phyloP scores from a whole-genome alignment of 768 basidiomycete genomes.

The Tricholoma sp. region DNA sequence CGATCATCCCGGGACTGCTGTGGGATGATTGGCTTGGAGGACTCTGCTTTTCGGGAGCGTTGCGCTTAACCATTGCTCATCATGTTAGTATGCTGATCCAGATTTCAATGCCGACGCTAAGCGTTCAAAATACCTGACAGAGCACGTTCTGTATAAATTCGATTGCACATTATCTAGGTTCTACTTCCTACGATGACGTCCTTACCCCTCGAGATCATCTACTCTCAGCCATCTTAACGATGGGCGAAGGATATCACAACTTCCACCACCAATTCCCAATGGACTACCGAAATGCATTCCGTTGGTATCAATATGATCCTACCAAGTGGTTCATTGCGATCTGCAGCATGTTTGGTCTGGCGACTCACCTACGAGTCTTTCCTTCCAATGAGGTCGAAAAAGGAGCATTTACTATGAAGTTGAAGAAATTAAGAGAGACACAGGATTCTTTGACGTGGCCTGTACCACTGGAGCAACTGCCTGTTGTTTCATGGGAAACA shows the following conservation, averaged over 20 bases:
- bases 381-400: slow-evolving; percentile 87
- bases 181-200: slow-evolving; percentile 76
- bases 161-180: slow-evolving; percentile 80
- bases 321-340: slow-evolving; percentile 92
- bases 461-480: slow-evolving; percentile 49
- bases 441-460: slow-evolving; percentile 69
- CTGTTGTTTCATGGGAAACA: slow-evolving; percentile 77
- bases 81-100: slow-evolving; percentile 49
- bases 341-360: slow-evolving; percentile 60
- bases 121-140: slow-evolving; percentile 25
- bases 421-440: slow-evolving; percentile 62
- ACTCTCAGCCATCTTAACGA: slow-evolving; percentile 76
- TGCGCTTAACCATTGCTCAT: slow-evolving; percentile 72
- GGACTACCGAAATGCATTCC: slow-evolving; percentile 77
- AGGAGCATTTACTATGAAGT: slow-evolving; percentile 76
- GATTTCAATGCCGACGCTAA: slow-evolving; percentile 2
- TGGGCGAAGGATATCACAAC: slow-evolving; percentile 89
- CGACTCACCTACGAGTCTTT: slow-evolving; percentile 79
- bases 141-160: slow-evolving; percentile 90
- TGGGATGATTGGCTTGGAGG: slow-evolving; percentile 80
- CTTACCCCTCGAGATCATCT: slow-evolving; percentile 76
- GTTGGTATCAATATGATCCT: slow-evolving; percentile 87
- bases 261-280: slow-evolving; percentile 90
- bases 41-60: slow-evolving; percentile 68
- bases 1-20: slow-evolving; percentile 59